Evolutionary conservation across 306 rosid genomes (phyloP).

Genomic region (Vachellia collinsii): DNA sequence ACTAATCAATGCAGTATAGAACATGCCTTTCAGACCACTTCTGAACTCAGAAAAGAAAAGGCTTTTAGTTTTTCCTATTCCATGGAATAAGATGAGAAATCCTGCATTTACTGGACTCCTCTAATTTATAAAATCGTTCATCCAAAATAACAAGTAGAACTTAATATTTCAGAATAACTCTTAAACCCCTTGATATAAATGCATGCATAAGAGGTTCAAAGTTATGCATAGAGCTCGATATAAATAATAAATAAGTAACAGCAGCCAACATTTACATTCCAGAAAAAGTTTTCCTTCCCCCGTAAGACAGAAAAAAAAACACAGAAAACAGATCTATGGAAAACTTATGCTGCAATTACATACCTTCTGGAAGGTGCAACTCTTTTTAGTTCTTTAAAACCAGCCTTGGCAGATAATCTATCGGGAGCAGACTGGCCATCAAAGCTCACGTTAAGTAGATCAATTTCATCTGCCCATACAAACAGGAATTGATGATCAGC

Average conservation of each 20-base stretch:
- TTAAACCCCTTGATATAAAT: conserved; percentile 9
- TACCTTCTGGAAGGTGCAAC: conserved; percentile 89
- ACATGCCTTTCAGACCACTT: conserved; percentile 1
- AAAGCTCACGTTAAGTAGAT: conserved; percentile 92
- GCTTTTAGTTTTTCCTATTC: background rate
- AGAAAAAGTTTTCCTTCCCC: background rate
- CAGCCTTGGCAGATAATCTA: conserved; percentile 85
- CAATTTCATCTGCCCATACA: conserved; percentile 75
- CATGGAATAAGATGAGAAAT: background rate
- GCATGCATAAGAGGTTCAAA: conserved; percentile 16
- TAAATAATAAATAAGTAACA: conserved; percentile 9
- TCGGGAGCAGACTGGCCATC: conserved; percentile 87
- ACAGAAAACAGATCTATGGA: conserved; percentile 4
- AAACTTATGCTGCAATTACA: conserved; percentile 27
- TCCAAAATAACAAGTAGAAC: conserved; percentile 20
- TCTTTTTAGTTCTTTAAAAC: conserved; percentile 68
- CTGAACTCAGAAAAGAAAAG: background rate
- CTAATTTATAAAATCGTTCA: background rate
- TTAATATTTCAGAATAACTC: conserved; percentile 10
- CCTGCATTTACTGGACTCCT: background rate
- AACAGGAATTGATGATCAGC: conserved; percentile 36
- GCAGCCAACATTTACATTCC: background rate
- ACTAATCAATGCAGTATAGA: background rate
- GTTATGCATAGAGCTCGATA: conserved; percentile 4
- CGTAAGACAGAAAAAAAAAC: conserved; percentile 2